Base-by-base conservation (phyloP, 768 basidiomycete species). In the Strobilomyces dryophilus region DNA sequence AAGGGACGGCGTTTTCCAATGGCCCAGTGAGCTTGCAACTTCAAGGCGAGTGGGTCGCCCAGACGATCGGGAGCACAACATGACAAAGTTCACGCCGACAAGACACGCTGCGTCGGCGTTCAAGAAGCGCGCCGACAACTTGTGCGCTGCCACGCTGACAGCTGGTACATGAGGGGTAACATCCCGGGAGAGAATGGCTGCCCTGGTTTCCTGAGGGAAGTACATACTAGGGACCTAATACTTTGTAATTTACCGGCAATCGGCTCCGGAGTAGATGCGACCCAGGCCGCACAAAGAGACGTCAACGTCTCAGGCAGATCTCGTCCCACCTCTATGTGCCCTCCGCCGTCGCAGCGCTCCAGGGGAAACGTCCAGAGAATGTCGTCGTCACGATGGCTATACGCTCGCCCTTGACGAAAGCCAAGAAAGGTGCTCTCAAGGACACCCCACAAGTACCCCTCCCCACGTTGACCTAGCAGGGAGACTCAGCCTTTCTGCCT, bases 301-400 rank as follows among this genome's bases (percentile, higher is more conserved):
- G n/a, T n/a, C 76, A 89, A 60, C 83, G 84, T 55, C 74, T 88
- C 47, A 81, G 77, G 65, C 83, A 87, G 68, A 71, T 88, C 21
- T 79, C 79, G 29, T 78, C 82, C 39, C 87, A 87, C 61, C 67
- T 87, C 48, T 62, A 73, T n/a, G 64, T 70, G 4, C 61, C 76
- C 12, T 66, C 76, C 17, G 81, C 80, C n/a, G 63, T 82, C 8
- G 68, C 75, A 21, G 73, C 75, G 15, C 73, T 90, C 45, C 74
- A 82, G 55, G 73, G 70, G 40, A 84, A 87, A 66, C 76, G 69
- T 46, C 80, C 81, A 4, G 82, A 90, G 56, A 89, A 92, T 75
- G 84, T 92, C 12, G 90, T 92, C 65, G 81, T 92, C 54, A 90
- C 89, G 2, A 79, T 89, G 75, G 87, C 89, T 53, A 82, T 86